Evolutionary conservation across 805 yeast species (phyloP).

Genomic region (Alloascoidea hylecoeti): DNA sequence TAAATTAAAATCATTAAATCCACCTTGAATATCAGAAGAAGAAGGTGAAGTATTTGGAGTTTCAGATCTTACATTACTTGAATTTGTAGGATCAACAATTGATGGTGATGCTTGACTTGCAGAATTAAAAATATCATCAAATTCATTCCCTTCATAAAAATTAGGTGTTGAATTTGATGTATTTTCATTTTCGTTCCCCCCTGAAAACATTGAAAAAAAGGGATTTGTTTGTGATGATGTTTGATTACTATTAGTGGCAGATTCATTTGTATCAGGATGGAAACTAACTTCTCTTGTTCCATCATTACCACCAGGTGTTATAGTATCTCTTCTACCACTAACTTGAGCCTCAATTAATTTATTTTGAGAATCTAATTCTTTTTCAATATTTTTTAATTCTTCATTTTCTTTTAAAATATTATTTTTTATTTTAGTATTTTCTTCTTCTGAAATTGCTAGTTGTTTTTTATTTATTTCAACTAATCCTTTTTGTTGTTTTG

Average conservation of each 20-base stretch:
- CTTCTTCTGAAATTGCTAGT: slow-evolving; percentile 44
- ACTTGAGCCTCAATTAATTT: slow-evolving; percentile 18
- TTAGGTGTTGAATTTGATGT: background rate
- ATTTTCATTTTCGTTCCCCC: background rate
- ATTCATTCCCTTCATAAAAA: background rate
- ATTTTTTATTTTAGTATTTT: slow-evolving; percentile 26
- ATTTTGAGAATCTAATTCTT: slow-evolving; percentile 22
- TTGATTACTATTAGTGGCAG: background rate
- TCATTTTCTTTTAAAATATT: slow-evolving; percentile 22
- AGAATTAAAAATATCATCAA: slow-evolving; percentile 3
- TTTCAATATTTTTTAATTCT: slow-evolving; percentile 24
- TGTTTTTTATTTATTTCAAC: slow-evolving; percentile 58
- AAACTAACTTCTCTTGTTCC: background rate
- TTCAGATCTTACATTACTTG: slow-evolving; percentile 11
- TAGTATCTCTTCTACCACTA: slow-evolving; percentile 20
- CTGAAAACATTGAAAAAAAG: slow-evolving; percentile 2
- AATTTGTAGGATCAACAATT: slow-evolving; percentile 9
- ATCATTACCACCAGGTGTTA: slow-evolving; percentile 4
- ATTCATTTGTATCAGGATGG: background rate
- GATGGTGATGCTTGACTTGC: slow-evolving; percentile 6
- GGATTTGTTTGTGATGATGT: background rate
- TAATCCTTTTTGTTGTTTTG: slow-evolving; percentile 48
- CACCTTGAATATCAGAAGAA: slow-evolving; percentile 25
- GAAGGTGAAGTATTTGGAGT: slow-evolving; percentile 35
- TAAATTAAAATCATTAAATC: slow-evolving; percentile 19